Base-by-base conservation (phyloP, 1,139 yeast species). In the Kurtzmaniella quercitrusa region DNA sequence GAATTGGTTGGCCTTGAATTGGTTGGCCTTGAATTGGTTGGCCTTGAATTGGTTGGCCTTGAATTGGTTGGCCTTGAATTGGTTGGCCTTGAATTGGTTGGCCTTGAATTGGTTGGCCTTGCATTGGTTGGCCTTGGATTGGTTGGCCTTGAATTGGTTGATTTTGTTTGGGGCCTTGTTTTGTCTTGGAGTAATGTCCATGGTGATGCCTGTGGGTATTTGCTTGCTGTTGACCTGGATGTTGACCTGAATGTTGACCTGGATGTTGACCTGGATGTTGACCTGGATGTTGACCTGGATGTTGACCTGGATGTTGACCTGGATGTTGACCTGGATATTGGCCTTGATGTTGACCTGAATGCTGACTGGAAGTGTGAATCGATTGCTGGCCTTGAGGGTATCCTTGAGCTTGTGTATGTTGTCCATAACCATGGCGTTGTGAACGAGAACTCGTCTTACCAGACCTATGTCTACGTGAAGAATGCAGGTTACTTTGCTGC, bases 241-340 rank as follows among this genome's bases (percentile, higher is more conserved):
- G n/a, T n/a, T n/a, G n/a, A n/a, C n/a, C n/a, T n/a, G n/a, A n/a
- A n/a, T n/a, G n/a, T n/a, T n/a, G n/a, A n/a, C n/a, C n/a, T n/a
- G n/a, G n/a, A 9, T 26, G n/a, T 26, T 26, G 30, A 26, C 30
- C 12, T 26, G 9, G 30, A 14, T 26, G n/a, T 12, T 26, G 30
- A 6, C 30, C 30, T 11, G 46, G 45, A n/a, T 43, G 52, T 16
- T 43, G 47, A 21, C 28, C 51, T 37, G 39, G 45, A 21, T 40
- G 48, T 35, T 40, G 45, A 36, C 38, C 43, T 12, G 41, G 47
- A 11, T 26, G 12, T 22, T 38, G 46, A 5, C 30, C 30, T 26
- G n/a, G n/a, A n/a, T 26, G 9, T 4, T 26, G n/a, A 14, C 45
- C 40, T 23, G 43, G 42, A 11, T 38, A 33, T 15, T 32, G 38